These are phyloP conservation scores for Leersia perrieri DNA, from an alignment of 176 grass and related monocot species.

Conservation along the genomic window DNA sequence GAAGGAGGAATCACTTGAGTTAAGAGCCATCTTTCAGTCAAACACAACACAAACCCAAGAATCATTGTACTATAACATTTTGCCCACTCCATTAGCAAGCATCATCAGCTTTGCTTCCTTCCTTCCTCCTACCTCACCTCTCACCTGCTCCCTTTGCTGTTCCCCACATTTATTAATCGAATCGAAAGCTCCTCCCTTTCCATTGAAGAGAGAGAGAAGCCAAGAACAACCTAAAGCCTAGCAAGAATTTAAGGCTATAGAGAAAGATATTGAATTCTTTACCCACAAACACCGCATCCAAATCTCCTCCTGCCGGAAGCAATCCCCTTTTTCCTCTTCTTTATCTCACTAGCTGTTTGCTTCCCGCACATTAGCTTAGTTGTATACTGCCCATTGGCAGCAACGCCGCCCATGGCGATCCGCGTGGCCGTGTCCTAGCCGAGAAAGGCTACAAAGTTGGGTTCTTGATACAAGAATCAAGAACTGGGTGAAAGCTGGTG, in stretches of 20 bases:
- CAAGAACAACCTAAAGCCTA: constrained; percentile 15
- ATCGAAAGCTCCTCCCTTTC: constrained; percentile 29
- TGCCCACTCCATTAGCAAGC: constrained; percentile 8
- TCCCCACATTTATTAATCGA: constrained; percentile 12
- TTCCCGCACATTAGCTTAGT: constrained; percentile 2
- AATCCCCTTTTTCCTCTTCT: constrained; percentile 8
- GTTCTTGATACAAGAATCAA: constrained; percentile 16
- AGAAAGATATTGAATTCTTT: neutral
- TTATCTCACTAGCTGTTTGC: constrained; percentile 12
- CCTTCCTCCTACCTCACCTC: neutral
- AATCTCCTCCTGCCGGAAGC: constrained; percentile 32
- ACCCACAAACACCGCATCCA: constrained; percentile 38
- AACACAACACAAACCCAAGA: neutral
- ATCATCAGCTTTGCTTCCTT: neutral
- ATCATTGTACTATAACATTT: neutral
- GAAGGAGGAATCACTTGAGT: neutral
- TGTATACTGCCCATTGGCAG: constrained; percentile 27
- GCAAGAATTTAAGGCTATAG: constrained; percentile 25
- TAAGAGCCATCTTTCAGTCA: neutral
- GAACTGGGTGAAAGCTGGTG: neutral
- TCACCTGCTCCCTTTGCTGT: constrained; percentile 39
- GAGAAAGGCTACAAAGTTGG: neutral
- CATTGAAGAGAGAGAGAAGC: constrained; percentile 8
- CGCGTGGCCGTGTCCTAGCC: constrained; percentile 33
- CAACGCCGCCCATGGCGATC: constrained; percentile 35